Evolutionary conservation across 768 basidiomycete genomes (phyloP).

Genomic region (Tulasnella sp.): DNA sequence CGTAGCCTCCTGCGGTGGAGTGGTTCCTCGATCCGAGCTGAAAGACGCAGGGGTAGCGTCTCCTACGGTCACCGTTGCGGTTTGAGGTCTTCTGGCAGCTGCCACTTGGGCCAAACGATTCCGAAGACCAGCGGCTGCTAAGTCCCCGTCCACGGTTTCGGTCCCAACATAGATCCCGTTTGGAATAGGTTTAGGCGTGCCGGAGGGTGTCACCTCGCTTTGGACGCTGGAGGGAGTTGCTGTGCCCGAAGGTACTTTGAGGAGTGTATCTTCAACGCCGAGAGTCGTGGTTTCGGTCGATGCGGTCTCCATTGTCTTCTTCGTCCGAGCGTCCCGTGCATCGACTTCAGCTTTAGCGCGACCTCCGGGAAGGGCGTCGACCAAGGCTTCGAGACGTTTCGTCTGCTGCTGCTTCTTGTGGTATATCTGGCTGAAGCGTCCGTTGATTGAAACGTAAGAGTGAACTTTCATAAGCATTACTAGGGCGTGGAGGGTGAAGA

Average conservation of each 20-base stretch:
- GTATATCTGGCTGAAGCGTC: slow-evolving; percentile 51
- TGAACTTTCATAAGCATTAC: slow-evolving; percentile 96
- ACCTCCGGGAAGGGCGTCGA: slow-evolving; percentile 44
- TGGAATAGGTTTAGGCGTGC: neutral
- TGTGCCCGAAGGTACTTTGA: slow-evolving; percentile 8
- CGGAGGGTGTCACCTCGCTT: slow-evolving; percentile 34
- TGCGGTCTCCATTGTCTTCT: slow-evolving; percentile 30
- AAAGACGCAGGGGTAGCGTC: neutral
- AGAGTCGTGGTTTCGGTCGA: slow-evolving; percentile 3
- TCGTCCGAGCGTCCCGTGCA: slow-evolving; percentile 32
- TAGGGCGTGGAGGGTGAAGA: slow-evolving; percentile 74
- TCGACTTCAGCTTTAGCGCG: slow-evolving; percentile 47
- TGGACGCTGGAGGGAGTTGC: slow-evolving; percentile 20
- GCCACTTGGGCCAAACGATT: neutral
- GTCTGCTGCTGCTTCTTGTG: slow-evolving; percentile 36
- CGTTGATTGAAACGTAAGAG: slow-evolving; percentile 83
- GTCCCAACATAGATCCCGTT: neutral
- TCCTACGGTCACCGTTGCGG: neutral
- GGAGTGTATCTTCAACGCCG: neutral
- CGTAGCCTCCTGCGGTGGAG: neutral
- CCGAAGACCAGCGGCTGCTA: neutral
- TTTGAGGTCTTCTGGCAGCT: neutral
- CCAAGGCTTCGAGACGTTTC: slow-evolving; percentile 35
- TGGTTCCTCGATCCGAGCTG: neutral
- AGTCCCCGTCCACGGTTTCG: neutral